Conservation (phyloP, 768 basidiomycete species). For the Phlebiopsis gigantea region DNA sequence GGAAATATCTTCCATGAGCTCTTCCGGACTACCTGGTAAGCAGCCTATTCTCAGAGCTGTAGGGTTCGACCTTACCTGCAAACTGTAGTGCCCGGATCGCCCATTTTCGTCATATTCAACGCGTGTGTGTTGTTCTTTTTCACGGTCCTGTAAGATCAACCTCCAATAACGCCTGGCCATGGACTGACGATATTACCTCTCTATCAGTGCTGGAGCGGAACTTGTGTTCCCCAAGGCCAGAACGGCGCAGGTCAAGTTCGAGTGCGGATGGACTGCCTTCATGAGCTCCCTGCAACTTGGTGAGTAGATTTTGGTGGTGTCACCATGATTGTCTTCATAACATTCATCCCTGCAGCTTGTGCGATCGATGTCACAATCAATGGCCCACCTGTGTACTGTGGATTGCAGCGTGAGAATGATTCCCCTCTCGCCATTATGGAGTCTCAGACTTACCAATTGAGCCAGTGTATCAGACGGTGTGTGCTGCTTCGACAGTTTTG, state of each 20-base stretch:
- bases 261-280: slow-evolving; percentile 52
- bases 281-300: slow-evolving; percentile 48
- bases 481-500: slow-evolving; percentile 26
- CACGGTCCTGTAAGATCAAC: slow-evolving; percentile 27
- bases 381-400: slow-evolving; percentile 35
- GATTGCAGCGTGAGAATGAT: slow-evolving; percentile 27
- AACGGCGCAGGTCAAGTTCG: slow-evolving; percentile 41
- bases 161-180: background rate
- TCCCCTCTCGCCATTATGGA: slow-evolving; percentile 1
- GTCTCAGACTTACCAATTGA: background rate
- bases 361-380: slow-evolving; percentile 43
- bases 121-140: slow-evolving; percentile 31
- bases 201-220: slow-evolving; percentile 33
- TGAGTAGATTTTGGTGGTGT: slow-evolving; percentile 23
- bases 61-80: background rate
- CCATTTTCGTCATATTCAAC: slow-evolving; percentile 45
- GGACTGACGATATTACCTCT: background rate
- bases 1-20: slow-evolving; percentile 41
- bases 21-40: slow-evolving; percentile 35
- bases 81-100: slow-evolving; percentile 41
- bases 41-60: no score
- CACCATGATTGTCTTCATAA: background rate
- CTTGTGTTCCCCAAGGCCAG: slow-evolving; percentile 30
- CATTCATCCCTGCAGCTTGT: slow-evolving; percentile 31
- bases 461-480: slow-evolving; percentile 14